Evolutionary conservation across 1,284 basidiomycete genomes (phyloP).

Genomic region (Termitomyces sp.): DNA sequence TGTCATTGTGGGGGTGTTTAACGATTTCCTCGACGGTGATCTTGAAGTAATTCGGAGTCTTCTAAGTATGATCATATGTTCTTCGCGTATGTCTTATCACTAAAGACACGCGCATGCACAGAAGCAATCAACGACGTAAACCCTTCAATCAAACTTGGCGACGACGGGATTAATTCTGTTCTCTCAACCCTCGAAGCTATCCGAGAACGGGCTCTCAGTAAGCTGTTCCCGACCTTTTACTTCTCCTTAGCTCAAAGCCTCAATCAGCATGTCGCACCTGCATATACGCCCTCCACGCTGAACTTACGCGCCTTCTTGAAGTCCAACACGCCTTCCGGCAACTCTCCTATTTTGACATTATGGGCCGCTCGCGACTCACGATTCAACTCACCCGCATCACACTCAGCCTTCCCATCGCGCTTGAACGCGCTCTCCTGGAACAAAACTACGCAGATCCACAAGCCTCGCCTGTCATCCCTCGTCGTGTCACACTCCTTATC

Average conservation of each 20-base stretch:
- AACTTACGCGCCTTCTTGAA: slow-evolving; percentile 71
- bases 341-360: slow-evolving; percentile 74
- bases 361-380: slow-evolving; percentile 71
- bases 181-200: slow-evolving; percentile 58
- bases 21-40: slow-evolving; percentile 81
- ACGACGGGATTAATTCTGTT: slow-evolving; percentile 66
- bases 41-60: slow-evolving; percentile 74
- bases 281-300: slow-evolving; percentile 65
- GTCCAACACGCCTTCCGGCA: slow-evolving; percentile 72
- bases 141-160: slow-evolving; percentile 62
- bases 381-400: slow-evolving; percentile 79
- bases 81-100: neutral
- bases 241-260: slow-evolving; percentile 2
- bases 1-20: slow-evolving; percentile 70
- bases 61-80: slow-evolving; percentile 46
- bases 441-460: slow-evolving; percentile 19
- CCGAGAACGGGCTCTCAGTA: slow-evolving; percentile 65
- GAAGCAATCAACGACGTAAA: slow-evolving; percentile 72
- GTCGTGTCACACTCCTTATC: slow-evolving; percentile 50
- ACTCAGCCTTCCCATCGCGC: slow-evolving; percentile 68
- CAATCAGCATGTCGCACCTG: slow-evolving; percentile 72
- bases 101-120: slow-evolving; percentile 21
- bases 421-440: slow-evolving; percentile 61
- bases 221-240: slow-evolving; percentile 21
- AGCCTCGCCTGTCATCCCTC: slow-evolving; percentile 35